phyloP scores from a whole-genome alignment of 192 early-diverging fungal genomes.

The Geosiphon pyriformis region DNA sequence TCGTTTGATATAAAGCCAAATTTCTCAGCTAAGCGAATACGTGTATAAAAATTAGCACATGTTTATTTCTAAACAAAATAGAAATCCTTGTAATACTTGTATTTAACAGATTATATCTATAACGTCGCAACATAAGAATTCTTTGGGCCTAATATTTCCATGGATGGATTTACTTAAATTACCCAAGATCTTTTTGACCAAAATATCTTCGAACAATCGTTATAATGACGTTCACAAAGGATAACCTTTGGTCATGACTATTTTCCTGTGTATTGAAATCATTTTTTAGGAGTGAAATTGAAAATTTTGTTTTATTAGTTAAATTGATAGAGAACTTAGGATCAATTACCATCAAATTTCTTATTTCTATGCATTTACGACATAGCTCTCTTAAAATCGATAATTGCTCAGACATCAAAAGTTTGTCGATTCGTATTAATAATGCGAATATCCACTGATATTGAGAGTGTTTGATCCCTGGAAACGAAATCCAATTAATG shows the following conservation, averaged over 20 bases:
- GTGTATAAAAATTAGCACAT: no score
- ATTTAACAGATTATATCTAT: no score
- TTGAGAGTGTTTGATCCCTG: slow-evolving; percentile 15
- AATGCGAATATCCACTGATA: slow-evolving; percentile 33
- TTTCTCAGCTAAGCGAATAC: no score
- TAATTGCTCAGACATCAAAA: slow-evolving; percentile 32
- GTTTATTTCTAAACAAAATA: no score
- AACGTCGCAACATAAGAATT: no score
- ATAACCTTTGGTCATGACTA: slow-evolving; percentile 9
- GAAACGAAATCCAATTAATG: slow-evolving; percentile 11
- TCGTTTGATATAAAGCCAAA: no score
- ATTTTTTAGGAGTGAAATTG: no score
- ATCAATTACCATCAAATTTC: slow-evolving; percentile 20
- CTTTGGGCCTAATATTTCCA: no score
- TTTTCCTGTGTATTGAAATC: neutral
- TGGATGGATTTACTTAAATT: no score
- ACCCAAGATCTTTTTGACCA: slow-evolving; percentile 27
- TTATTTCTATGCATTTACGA: slow-evolving; percentile 28
- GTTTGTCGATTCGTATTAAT: slow-evolving; percentile 29
- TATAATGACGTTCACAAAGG: slow-evolving; percentile 34
- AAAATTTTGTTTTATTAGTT: no score
- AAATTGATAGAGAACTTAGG: neutral
- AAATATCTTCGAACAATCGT: slow-evolving; percentile 31
- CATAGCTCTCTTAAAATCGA: slow-evolving; percentile 28
- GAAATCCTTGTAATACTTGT: no score